Evolutionary conservation across 2,329 filamentous ascomycete species (phyloP), one percentile per base, ranked within the genome.

Genomic region (Paecilomyces sp.): DNA sequence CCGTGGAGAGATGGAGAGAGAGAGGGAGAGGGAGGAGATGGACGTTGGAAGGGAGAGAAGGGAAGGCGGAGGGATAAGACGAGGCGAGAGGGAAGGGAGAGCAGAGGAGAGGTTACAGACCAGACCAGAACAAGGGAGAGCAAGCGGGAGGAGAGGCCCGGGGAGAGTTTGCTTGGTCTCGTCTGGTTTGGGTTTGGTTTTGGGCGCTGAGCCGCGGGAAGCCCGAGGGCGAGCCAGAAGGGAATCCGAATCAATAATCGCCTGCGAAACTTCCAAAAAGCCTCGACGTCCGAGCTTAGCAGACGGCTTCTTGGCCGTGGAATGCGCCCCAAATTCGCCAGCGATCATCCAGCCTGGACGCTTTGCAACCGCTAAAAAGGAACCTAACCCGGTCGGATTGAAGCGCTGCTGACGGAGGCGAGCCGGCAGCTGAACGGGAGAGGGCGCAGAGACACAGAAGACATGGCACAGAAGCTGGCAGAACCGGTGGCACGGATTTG

Each of bases 1-100:
- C 24, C 54, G 59, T 36, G 58, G 61, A 59, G 47, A 57, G 62
- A 62, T 58, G 62, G 47, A 25, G 50, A 56, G 60, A 59, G 57
- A 54, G 36, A n/a, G 41, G 54, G 57, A 57, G 25, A 30, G 34
- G 56, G 47, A 47, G 47, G 57, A 50, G 58, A 47, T 47, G 25
- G 54, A 57, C 56, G 57, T 51, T 22, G 18, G 55, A 59, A 56
- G 59, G 51, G 18, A 56, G 57, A 41, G 55, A 57, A 33, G 55
- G 60, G 51, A 36, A 57, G 50, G 57, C 55, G 60, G 53, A 54
- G 56, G 34, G 54, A 47, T 18, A 60, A 52, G 52, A 55, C 52
- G n/a, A 58, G 54, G 51, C 47, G 57, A 59, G 30, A 47, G 33
- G 51, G 53, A 53, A 30, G 51, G 51, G 47, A 18, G 47, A 51